Percentiles rank a stretch among this genome's conserved stretches.
phyloP scores from a whole-genome alignment of 495 filamentous ascomycete species.

The Immersiella caudata region DNA sequence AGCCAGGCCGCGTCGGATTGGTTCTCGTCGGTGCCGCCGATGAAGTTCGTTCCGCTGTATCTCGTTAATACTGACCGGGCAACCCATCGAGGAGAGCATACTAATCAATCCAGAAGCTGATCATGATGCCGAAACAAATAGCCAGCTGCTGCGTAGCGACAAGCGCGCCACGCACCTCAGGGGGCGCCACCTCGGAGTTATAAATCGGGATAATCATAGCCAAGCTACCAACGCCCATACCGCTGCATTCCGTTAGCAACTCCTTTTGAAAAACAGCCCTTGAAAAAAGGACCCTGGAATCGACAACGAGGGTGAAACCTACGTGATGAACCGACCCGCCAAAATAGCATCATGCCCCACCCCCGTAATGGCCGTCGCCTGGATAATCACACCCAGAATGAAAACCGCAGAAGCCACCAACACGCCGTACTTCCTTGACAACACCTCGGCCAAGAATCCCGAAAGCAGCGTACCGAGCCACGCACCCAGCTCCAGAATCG shows the following conservation, averaged over 20 bases:
- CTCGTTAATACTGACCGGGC: background rate
- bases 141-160: conserved; percentile 80
- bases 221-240: conserved; percentile 72
- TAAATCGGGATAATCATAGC: conserved; percentile 70
- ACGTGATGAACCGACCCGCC: conserved; percentile 74
- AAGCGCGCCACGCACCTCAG: conserved; percentile 66
- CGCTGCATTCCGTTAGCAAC: conserved; percentile 32
- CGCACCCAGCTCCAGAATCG: conserved; percentile 80
- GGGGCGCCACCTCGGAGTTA: conserved; percentile 68
- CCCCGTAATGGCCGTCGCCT: conserved; percentile 60
- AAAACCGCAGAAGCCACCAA: conserved; percentile 73
- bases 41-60: conserved; percentile 67
- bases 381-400: conserved; percentile 74
- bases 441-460: conserved; percentile 72
- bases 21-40: conserved; percentile 64
- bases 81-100: conserved; percentile 13
- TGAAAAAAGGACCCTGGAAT: background rate
- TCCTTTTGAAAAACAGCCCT: too few species aligned
- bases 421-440: conserved; percentile 75
- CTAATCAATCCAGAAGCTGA: conserved; percentile 86
- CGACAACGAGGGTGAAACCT: conserved; percentile 20
- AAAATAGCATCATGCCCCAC: conserved; percentile 63
- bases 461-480: conserved; percentile 78
- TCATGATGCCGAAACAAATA: conserved; percentile 80
- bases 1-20: conserved; percentile 75